A percentile compares a stretch with the other conserved stretches of the same genome.
Conservation (phyloP, 169 alveolate species). For the Eimeria acervulina region DNA sequence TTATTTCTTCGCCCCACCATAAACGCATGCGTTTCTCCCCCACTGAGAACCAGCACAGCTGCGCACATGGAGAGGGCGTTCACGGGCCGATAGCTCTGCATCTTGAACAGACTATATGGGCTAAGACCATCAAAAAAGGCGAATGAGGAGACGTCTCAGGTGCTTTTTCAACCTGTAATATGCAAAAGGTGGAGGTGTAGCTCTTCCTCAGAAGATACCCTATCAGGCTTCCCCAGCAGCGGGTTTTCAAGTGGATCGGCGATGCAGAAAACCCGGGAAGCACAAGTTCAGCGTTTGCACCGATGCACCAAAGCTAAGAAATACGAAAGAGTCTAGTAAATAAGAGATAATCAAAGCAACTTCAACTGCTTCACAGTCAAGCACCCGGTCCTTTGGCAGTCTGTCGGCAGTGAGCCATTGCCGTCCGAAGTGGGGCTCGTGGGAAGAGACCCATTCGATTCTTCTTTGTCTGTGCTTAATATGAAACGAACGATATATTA, state of each 20-base stretch:
- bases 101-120: background rate
- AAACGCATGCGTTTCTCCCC: background rate
- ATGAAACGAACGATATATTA: background rate
- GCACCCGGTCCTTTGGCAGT: background rate
- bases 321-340: background rate
- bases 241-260: background rate
- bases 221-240: background rate
- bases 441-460: background rate
- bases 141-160: background rate
- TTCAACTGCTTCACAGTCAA: background rate
- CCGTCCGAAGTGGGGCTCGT: slow-evolving; percentile 46
- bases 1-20: slow-evolving; percentile 25
- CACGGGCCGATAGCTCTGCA: slow-evolving; percentile 14
- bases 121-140: background rate
- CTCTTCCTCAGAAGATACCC: background rate
- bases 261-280: background rate
- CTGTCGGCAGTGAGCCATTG: slow-evolving; percentile 39
- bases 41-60: slow-evolving; percentile 14
- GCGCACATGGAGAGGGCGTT: slow-evolving; percentile 38
- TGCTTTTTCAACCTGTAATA: background rate
- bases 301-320: background rate
- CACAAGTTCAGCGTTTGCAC: background rate
- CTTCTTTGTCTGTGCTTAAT: background rate
- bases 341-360: background rate
- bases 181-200: background rate